Percentiles rank a stretch among this genome's conserved stretches.
Conservation (phyloP, 2,329 filamentous ascomycete species). For the Bipolaris victoriae region DNA sequence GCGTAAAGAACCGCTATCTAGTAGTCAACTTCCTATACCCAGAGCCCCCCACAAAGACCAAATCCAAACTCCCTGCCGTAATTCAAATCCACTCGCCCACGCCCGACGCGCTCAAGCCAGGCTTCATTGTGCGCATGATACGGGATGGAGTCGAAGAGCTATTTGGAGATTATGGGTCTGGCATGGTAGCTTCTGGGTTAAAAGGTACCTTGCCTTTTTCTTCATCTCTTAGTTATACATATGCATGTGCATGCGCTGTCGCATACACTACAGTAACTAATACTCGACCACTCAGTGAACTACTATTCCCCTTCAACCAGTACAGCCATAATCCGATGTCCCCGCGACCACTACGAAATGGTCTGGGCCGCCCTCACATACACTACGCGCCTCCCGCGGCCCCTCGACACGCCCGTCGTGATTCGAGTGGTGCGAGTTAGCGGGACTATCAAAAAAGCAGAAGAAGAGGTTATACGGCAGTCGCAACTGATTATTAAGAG, state of each 20-base stretch:
- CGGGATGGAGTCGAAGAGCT: constrained; percentile 44
- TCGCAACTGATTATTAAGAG: constrained; percentile 74
- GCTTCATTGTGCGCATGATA: constrained; percentile 71
- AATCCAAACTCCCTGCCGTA: constrained; percentile 60
- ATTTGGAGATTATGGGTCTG: constrained; percentile 82
- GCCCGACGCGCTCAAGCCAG: constrained; percentile 70
- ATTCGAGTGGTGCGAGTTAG: constrained; percentile 86
- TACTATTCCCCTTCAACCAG: constrained; percentile 92
- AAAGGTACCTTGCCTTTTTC: constrained; percentile 60
- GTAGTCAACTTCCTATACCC: constrained; percentile 95
- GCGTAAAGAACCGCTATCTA: constrained; percentile 93
- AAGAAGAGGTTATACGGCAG: constrained; percentile 84
- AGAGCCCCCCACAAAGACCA: constrained; percentile 52
- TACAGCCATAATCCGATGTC: constrained; percentile 87
- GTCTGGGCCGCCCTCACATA: constrained; percentile 90
- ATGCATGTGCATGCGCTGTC: background rate
- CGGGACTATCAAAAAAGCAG: constrained; percentile 89
- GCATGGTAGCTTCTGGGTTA: constrained; percentile 72
- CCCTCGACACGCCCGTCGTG: constrained; percentile 69
- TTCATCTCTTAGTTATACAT: background rate
- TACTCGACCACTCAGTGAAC: constrained; percentile 68
- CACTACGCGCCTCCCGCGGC: constrained; percentile 71
- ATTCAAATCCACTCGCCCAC: constrained; percentile 82
- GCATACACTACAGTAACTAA: background rate
- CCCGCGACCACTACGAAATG: constrained; percentile 80